Base-by-base conservation (phyloP, 805 yeast genomes). In the Lipomyces kockii region DNA sequence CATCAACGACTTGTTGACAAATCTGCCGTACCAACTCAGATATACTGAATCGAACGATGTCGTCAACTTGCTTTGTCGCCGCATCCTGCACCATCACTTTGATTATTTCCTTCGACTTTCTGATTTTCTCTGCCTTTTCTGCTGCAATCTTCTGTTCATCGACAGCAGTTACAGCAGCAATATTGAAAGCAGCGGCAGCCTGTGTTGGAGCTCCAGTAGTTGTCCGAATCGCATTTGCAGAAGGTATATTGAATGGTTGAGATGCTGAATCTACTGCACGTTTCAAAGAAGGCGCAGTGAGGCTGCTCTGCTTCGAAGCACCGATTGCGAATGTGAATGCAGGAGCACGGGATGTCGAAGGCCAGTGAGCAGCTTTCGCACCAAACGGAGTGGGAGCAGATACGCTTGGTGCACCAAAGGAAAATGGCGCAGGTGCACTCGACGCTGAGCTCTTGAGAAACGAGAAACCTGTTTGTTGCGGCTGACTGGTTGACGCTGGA, bases 1-100 rank as follows among this genome's bases (percentile, higher is more conserved):
- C 56, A 53, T 43, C 66, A 29, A 70, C 32, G 1, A 66, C 65
- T 29, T 68, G 63, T 35, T 67, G 27, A 6, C 67, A 58, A n/a
- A 69, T 58, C 8, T 62, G 68, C 2, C 58, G 56, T 8, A 71
- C 60, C 29, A 71, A 71, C 12, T 60, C 64, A 4, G 63, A 22
- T 3, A 74, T 65, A 3, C 72, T 63, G 2, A 49, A 11, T 39
- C 62, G 62, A 2, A 61, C 53, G 22, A 67, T 61, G 29, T 34
- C 53, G 43, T 71, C 65, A 3, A 51, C 46, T 46, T 46, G 58
- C 29, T 32, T 11, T 25, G 49, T 32, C 7, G 34, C 58, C 20
- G 34, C 59, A 5, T 43, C 56, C 29, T 49, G 39, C 32, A 34
- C 37, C 35, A 52, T 25, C 29, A 20, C 51, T 27, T 43, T 43